These are phyloP conservation scores for Exophiala spinifera DNA, from an alignment of 2,329 filamentous ascomycete genomes.

Conservation along the genomic window DNA sequence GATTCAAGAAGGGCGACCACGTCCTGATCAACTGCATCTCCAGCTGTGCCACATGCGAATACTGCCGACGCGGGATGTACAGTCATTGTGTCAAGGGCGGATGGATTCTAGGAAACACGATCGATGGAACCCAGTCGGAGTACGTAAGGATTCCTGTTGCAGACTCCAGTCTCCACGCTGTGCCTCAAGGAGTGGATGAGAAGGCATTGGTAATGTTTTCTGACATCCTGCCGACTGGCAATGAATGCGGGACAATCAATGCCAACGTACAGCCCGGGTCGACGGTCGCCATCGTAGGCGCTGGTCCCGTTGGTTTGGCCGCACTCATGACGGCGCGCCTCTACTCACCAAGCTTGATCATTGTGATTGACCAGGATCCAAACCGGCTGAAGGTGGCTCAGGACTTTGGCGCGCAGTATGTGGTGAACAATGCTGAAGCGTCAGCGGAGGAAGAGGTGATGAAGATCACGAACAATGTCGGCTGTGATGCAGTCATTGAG, in stretches of 20 bases:
- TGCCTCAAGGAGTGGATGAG: slow-evolving; percentile 45
- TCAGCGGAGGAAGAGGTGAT: slow-evolving; percentile 42
- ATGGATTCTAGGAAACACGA: slow-evolving; percentile 54
- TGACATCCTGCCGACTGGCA: slow-evolving; percentile 57
- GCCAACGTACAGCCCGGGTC: slow-evolving; percentile 52
- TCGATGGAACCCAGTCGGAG: slow-evolving; percentile 57
- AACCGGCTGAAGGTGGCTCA: slow-evolving; percentile 48
- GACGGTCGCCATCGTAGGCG: slow-evolving; percentile 55
- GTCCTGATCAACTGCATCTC: slow-evolving; percentile 54
- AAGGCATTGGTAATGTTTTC: slow-evolving; percentile 50
- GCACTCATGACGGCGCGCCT: slow-evolving; percentile 54
- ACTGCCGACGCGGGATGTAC: slow-evolving; percentile 51
- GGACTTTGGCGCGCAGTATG: slow-evolving; percentile 49
- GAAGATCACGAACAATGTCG: slow-evolving; percentile 49
- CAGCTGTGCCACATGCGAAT: slow-evolving; percentile 51
- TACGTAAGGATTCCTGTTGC: slow-evolving; percentile 54
- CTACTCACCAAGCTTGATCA: slow-evolving; percentile 52
- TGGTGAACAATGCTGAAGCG: slow-evolving; percentile 39
- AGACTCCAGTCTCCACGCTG: slow-evolving; percentile 46
- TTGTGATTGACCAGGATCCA: slow-evolving; percentile 53
- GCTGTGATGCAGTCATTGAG: slow-evolving; percentile 58
- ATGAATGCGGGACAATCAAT: slow-evolving; percentile 54
- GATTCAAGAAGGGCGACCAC: slow-evolving; percentile 49
- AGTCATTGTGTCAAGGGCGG: slow-evolving; percentile 54
- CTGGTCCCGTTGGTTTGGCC: slow-evolving; percentile 56